Base-by-base conservation (phyloP, 129 eudicot species). In the Artemisia tridentata region DNA sequence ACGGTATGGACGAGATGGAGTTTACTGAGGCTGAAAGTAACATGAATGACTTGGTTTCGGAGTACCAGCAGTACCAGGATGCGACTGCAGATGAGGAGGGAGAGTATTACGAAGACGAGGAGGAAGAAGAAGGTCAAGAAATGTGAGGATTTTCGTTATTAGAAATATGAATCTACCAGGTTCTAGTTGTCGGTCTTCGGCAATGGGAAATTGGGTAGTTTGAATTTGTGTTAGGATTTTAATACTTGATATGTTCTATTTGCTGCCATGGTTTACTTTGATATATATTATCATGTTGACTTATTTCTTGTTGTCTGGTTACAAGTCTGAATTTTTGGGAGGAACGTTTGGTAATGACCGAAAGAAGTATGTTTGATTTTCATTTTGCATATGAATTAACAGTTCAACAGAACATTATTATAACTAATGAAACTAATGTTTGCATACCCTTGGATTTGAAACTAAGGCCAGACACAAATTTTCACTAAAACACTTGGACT, bases 1-100 rank as follows among this genome's bases (percentile, higher is more conserved):
- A n/a, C n/a, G n/a, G n/a, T n/a, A n/a, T 85, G 89, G 89, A 85
- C 25, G 89, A 85, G 74, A 85, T 85, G 89, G 89, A 85, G 77
- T 85, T 85, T 69, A 85, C 90, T 0, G 90, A 85, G 72, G 89
- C 88, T 11, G 88, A 84, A 64, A 84, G 88, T 34, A 84, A 84
- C 72, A 84, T 84, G 88, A 85, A 85, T 56, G 90, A 85, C 77
- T 49, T 85, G 63, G 90, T 85, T 0, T 74, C 87, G 0, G 90
- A 85, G 79, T 85, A 85, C 67, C 90, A 85, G 74, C 90, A 85
- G 79, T 85, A 85, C 34, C 90, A 85, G 66, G 90, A 85, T 70
- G 90, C 90, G 50, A 82, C 87, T 3, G 90, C 90, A 6, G 90
- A 82, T 21, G 87, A 82, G 50, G 86, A 79, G 34, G 63, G 25